Conservation (phyloP, 768 basidiomycete species). For the Lactifluus piperatus region DNA sequence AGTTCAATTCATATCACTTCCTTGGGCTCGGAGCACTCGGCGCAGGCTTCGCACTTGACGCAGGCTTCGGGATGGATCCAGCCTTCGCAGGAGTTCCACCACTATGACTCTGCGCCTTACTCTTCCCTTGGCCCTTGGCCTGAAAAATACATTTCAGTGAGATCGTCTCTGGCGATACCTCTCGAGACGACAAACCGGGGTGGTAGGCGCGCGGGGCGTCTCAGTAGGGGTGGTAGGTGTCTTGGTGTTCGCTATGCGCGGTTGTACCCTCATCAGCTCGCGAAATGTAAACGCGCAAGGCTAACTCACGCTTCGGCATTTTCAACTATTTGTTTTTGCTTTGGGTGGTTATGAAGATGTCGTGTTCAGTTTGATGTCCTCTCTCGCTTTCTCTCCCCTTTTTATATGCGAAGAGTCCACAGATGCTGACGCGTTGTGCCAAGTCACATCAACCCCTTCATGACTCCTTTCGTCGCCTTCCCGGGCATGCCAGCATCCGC, state of each 20-base stretch:
- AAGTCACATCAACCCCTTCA: not conserved
- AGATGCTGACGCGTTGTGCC: not conserved
- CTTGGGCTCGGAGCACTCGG: not conserved
- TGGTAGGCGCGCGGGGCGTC: not conserved
- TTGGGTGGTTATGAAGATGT: conserved; percentile 1
- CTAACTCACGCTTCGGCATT: conserved; percentile 13
- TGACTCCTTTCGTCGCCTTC: not conserved
- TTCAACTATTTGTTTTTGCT: conserved; percentile 3
- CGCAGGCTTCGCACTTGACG: not conserved
- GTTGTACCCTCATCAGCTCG: not conserved
- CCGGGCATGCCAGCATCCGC: not conserved
- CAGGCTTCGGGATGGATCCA: too few relatives aligned
- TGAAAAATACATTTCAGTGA: not conserved
- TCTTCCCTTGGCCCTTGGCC: not conserved
- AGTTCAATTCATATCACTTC: not conserved
- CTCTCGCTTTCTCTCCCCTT: not conserved
- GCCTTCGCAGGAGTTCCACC: not conserved
- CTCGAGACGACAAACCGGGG: not conserved
- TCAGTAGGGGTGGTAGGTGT: not conserved
- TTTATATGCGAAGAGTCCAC: not conserved
- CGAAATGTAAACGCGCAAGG: not conserved
- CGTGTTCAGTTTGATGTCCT: not conserved
- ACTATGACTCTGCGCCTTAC: not conserved
- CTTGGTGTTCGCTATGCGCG: not conserved
- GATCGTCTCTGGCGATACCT: too few relatives aligned